A percentile compares a stretch with the other conserved stretches of the same genome.
phyloP scores from a whole-genome alignment of 306 rosid species.

The Albizia julibrissin region DNA sequence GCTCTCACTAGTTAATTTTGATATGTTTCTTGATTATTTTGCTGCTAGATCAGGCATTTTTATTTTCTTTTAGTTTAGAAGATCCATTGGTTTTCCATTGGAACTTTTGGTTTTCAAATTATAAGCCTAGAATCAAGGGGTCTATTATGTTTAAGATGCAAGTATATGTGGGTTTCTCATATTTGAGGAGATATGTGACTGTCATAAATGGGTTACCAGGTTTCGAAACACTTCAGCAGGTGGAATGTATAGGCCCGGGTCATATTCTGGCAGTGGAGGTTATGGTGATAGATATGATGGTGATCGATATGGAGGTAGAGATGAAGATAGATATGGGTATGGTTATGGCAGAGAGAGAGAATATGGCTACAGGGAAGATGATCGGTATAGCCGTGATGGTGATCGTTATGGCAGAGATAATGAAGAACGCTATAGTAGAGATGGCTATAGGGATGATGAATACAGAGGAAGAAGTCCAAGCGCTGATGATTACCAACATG shows the following conservation, averaged over 20 bases:
- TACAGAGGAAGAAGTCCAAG: constrained; percentile 81
- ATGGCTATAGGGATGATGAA: constrained; percentile 80
- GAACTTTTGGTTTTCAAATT: constrained; percentile 21
- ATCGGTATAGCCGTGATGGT: constrained; percentile 74
- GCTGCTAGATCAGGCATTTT: not conserved
- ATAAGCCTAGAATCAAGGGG: constrained; percentile 13
- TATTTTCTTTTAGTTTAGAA: constrained; percentile 17
- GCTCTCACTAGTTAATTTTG: constrained; percentile 9
- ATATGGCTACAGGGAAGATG: constrained; percentile 78
- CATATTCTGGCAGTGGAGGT: constrained; percentile 53
- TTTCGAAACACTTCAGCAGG: constrained; percentile 66
- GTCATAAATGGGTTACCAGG: constrained; percentile 52
- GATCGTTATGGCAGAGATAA: constrained; percentile 81
- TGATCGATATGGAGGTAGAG: constrained; percentile 74
- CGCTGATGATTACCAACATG: constrained; percentile 64
- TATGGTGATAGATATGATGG: constrained; percentile 80
- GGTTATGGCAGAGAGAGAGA: constrained; percentile 88
- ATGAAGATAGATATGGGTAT: constrained; percentile 71
- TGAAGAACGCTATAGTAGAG: constrained; percentile 77
- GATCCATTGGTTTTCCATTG: constrained; percentile 16
- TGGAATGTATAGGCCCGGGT: constrained; percentile 85
- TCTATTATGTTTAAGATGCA: constrained; percentile 12
- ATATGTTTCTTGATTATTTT: constrained; percentile 1
- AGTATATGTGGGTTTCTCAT: constrained; percentile 18
- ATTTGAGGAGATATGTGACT: constrained; percentile 29